Percentiles rank a stretch among this genome's conserved stretches.
These are phyloP conservation scores for Trypanosoma mega DNA, from an alignment of 208 protist species.

Conservation along the genomic window DNA sequence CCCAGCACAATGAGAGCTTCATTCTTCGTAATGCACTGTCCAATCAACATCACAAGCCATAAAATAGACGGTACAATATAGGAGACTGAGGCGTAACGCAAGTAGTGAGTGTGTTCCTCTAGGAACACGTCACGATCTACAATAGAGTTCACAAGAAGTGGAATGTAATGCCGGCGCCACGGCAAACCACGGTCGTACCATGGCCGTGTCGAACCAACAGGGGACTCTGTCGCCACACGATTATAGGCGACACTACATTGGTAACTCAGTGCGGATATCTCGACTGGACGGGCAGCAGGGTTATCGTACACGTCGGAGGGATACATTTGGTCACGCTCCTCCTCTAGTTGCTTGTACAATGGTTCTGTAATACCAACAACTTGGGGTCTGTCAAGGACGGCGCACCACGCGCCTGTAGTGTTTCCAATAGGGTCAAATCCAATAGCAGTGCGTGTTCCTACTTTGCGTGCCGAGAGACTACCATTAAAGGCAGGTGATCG, in stretches of 20 bases:
- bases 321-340: constrained; percentile 35
- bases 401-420: constrained; percentile 44
- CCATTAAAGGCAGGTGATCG: constrained; percentile 58
- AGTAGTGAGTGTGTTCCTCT: constrained; percentile 56
- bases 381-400: constrained; percentile 35
- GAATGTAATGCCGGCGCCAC: constrained; percentile 66
- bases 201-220: constrained; percentile 42
- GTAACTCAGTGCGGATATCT: constrained; percentile 38
- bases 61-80: constrained; percentile 48
- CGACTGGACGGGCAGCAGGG: constrained; percentile 23
- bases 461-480: constrained; percentile 30
- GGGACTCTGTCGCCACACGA: constrained; percentile 50
- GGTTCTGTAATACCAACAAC: constrained; percentile 48
- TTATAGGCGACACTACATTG: constrained; percentile 63
- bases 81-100: constrained; percentile 50
- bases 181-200: constrained; percentile 52
- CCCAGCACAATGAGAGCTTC: constrained; percentile 57
- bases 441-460: constrained; percentile 48
- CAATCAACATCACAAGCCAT: constrained; percentile 60
- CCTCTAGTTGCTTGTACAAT: constrained; percentile 34
- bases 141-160: constrained; percentile 39
- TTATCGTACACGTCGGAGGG: constrained; percentile 28
- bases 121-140: constrained; percentile 31
- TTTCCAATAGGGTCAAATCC: constrained; percentile 58
- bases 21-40: constrained; percentile 56